Conservation (phyloP, 345 rosid genomes). For the Arabidopsis thaliana region DNA sequence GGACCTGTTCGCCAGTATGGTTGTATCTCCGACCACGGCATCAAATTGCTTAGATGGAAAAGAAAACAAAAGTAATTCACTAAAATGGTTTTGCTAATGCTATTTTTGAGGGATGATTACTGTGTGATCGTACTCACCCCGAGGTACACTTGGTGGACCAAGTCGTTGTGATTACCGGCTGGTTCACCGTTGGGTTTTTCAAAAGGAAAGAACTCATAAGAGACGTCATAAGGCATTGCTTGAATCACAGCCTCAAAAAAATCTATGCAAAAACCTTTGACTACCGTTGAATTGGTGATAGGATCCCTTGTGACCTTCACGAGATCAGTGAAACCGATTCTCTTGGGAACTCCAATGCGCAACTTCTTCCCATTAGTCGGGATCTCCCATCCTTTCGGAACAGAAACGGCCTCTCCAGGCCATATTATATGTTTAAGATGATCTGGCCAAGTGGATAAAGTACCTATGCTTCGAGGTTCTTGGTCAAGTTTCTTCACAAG, state of each 20-base stretch:
- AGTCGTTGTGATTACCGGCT: slow-evolving; percentile 48
- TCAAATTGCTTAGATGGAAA: slow-evolving; percentile 48
- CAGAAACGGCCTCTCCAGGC: slow-evolving; percentile 41
- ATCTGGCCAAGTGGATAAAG: slow-evolving; percentile 39
- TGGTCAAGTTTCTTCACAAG: slow-evolving; percentile 39
- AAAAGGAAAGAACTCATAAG: slow-evolving; percentile 48
- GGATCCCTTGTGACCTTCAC: slow-evolving; percentile 48
- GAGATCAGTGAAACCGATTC: slow-evolving; percentile 46
- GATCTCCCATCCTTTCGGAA: slow-evolving; percentile 58
- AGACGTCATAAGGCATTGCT: slow-evolving; percentile 54
- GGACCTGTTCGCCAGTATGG: slow-evolving; percentile 62
- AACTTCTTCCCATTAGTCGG: slow-evolving; percentile 47
- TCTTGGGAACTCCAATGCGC: slow-evolving; percentile 55
- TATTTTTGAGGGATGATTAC: not conserved
- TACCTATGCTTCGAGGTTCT: slow-evolving; percentile 6
- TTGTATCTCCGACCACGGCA: slow-evolving; percentile 67
- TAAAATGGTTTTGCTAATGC: not conserved
- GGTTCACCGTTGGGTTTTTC: slow-evolving; percentile 30
- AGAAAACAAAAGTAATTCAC: not conserved
- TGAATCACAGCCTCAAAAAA: slow-evolving; percentile 53
- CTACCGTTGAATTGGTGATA: not conserved
- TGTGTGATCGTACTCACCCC: slow-evolving; percentile 43
- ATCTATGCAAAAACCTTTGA: slow-evolving; percentile 53
- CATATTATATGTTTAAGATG: slow-evolving; percentile 49
- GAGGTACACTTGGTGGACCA: slow-evolving; percentile 53